Evolutionary conservation across 75 land plant species (phyloP).

Genomic region (Selaginella moellendorffii): DNA sequence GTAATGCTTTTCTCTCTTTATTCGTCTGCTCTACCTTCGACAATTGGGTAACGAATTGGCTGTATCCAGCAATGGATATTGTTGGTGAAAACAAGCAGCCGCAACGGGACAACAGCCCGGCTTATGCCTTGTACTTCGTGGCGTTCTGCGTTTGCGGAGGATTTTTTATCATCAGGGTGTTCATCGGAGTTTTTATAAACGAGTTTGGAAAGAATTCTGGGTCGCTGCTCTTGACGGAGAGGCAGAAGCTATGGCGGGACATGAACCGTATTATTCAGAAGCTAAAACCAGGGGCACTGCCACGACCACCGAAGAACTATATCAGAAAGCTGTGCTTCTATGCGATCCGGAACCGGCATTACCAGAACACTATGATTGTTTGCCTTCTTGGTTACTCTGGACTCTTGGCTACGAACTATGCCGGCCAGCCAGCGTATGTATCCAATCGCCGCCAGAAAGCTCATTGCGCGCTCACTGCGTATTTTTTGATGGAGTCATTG

Average conservation of each 20-base stretch:
- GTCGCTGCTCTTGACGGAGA: slow-evolving; percentile 25
- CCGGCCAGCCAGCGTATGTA: not conserved
- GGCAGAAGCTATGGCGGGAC: slow-evolving; percentile 32
- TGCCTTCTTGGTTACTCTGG: slow-evolving; percentile 13
- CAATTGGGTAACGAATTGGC: slow-evolving; percentile 12
- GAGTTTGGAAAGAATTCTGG: slow-evolving; percentile 31
- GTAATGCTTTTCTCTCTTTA: slow-evolving; percentile 20
- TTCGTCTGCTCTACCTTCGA: slow-evolving; percentile 28
- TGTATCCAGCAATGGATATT: slow-evolving; percentile 24
- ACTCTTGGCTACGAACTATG: slow-evolving; percentile 16
- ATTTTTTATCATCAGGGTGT: slow-evolving; percentile 23
- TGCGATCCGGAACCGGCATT: slow-evolving; percentile 9
- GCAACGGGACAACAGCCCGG: not conserved
- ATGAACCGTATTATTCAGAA: slow-evolving; percentile 26
- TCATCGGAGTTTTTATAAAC: slow-evolving; percentile 29
- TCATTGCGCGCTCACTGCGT: slow-evolving; percentile 1
- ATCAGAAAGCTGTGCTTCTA: slow-evolving; percentile 8
- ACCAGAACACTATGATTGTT: slow-evolving; percentile 8
- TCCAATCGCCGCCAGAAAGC: slow-evolving; percentile 2
- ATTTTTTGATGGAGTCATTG: slow-evolving; percentile 14
- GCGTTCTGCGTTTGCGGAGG: slow-evolving; percentile 15
- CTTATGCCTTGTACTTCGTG: slow-evolving; percentile 19
- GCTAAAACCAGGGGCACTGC: slow-evolving; percentile 11
- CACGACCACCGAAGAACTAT: slow-evolving; percentile 4
- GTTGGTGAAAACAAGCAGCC: slow-evolving; percentile 14